Evolutionary conservation across 176 grass and related monocot species (phyloP).

Genomic region (barley (Hordeum vulgare)): MorexV3_pseudomolecules_assembly NC_058518.1:88976501-88977000

Average conservation of each 20-base stretch:
- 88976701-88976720: background rate
- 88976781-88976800: too few species aligned
- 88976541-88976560: too few species aligned
- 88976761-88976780: too few species aligned
- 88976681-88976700: background rate
- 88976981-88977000: background rate
- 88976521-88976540: too few species aligned
- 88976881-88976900: background rate
- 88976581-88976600: too few species aligned
- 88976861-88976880: background rate
- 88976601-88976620: background rate
- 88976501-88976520: too few species aligned
- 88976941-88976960: background rate
- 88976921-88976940: background rate
- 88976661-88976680: background rate
- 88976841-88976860: background rate
- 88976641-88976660: background rate
- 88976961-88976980: background rate
- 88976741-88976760: background rate
- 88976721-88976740: background rate
- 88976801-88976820: too few species aligned
- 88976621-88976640: background rate
- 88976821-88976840: too few species aligned
- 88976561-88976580: too few species aligned
- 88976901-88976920: background rate